These are phyloP conservation scores for Cornus kousa DNA, from an alignment of 148 eudicot species.

Conservation along the genomic window DNA sequence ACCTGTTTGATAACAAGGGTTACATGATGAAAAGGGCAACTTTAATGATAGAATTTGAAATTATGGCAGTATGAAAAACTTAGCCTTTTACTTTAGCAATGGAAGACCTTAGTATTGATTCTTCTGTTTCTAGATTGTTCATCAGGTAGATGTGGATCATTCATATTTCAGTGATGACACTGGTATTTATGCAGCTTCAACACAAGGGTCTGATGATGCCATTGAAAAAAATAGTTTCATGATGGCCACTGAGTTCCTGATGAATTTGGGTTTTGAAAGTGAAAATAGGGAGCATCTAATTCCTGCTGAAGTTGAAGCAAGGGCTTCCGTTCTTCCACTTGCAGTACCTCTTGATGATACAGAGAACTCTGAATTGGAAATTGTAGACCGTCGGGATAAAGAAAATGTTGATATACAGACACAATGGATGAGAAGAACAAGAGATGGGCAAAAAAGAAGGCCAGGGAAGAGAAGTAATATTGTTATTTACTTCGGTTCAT, in stretches of 20 bases:
- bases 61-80: neutral
- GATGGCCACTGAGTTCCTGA: slow-evolving; percentile 10
- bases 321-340: slow-evolving; percentile 81
- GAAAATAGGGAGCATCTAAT: slow-evolving; percentile 37
- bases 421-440: slow-evolving; percentile 50
- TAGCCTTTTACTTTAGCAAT: neutral
- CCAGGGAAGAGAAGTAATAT: slow-evolving; percentile 61
- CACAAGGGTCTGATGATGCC: slow-evolving; percentile 26
- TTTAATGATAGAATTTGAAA: neutral
- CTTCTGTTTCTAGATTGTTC: slow-evolving; percentile 7
- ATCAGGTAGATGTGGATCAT: slow-evolving; percentile 66
- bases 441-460: slow-evolving; percentile 62
- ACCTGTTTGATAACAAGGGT: neutral
- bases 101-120: slow-evolving; percentile 7
- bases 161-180: slow-evolving; percentile 50
- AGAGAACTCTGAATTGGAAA: slow-evolving; percentile 42
- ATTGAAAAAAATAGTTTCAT: slow-evolving; percentile 19
- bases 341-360: slow-evolving; percentile 76
- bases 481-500: neutral
- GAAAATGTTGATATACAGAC: slow-evolving; percentile 26
- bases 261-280: slow-evolving; percentile 25
- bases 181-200: slow-evolving; percentile 23
- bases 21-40: neutral
- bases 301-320: slow-evolving; percentile 60
- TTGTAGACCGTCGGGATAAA: slow-evolving; percentile 18